A percentile compares a stretch with the other conserved stretches of the same genome.
Conservation (phyloP, 2,329 filamentous ascomycete genomes). For the Fusarium avenaceum region DNA sequence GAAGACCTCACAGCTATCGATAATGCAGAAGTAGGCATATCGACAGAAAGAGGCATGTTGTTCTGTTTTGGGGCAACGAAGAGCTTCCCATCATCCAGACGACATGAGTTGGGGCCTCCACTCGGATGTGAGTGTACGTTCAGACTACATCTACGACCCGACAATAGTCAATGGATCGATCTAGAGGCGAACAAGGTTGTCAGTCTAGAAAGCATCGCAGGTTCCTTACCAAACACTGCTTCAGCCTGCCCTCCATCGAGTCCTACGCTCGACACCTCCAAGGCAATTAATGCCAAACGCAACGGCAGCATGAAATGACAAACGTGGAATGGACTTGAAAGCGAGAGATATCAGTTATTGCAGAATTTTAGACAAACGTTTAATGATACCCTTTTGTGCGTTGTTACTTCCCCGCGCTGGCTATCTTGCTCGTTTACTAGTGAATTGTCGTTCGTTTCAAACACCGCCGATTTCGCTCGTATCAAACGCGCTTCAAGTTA, state of each 20-base stretch:
- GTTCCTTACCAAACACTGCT: background rate
- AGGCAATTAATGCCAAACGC: background rate
- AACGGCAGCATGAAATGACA: slow-evolving; percentile 2
- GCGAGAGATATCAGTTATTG: background rate
- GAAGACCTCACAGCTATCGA: slow-evolving; percentile 14
- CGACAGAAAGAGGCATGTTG: background rate
- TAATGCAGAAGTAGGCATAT: background rate
- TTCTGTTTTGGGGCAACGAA: no score
- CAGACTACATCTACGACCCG: background rate
- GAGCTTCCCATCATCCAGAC: no score
- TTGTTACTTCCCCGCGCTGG: background rate
- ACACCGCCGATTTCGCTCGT: background rate
- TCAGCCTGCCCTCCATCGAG: background rate
- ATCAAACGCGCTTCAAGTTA: slow-evolving; percentile 1
- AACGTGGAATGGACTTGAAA: background rate
- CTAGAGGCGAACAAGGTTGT: background rate
- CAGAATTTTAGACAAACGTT: slow-evolving; percentile 21
- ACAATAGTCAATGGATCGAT: no score
- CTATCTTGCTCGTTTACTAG: background rate
- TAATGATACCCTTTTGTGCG: slow-evolving; percentile 44
- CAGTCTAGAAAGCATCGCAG: background rate
- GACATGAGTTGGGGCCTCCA: background rate
- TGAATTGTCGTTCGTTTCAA: background rate
- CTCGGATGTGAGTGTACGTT: background rate
- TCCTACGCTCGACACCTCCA: no score